Evolutionary conservation across 1,139 yeast species (phyloP), one percentile per base, ranked within the genome.

Genomic region (Suhomyces anneliseae): DNA sequence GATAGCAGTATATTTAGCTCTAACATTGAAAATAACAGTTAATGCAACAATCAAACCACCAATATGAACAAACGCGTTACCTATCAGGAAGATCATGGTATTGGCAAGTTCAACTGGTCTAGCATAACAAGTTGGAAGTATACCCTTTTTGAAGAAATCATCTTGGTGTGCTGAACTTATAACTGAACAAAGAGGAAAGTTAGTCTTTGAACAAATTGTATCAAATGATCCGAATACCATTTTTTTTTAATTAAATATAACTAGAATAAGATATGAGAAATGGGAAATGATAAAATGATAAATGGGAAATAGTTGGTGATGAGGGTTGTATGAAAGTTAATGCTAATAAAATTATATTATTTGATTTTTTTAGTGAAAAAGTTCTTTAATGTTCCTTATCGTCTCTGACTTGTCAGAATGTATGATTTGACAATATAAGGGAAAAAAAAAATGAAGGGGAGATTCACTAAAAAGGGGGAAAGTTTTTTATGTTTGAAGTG

Each of bases 71-170:
- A 90, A 86, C 3, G 96, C 90, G 51, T 84, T 87, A 29, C 97
- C 98, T n/a, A 90, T 76, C 61, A 90, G 90, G 67, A 90, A 92
- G 26, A 93, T 88, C 72, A 89, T 78, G 1, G 98, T 93, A 66
- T 93, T 93, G 46, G 97, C 96, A 39, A 92, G 65, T 56, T 85
- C 92, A 34, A 92, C 90, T 6, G 92, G 78, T 59, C 98, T 75
- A 0, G 98, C 86, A 56, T 89, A 92, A 67, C 98, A 93, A 38
- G 67, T 64, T 2, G 97, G 85, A 39, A 88, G 66, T 31, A 90
- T 74, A 4, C 97, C 96, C 15, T 70, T 62, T 14, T 62, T 55
- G 53, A 79, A 65, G 48, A 56, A 56, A 42, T 66, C 50, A 47
- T 65, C 42, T 48, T 59, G 50, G 45, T 64, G 56, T 54, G 68